Evolutionary conservation across 345 rosid species (phyloP).

Genomic region (Raphanus raphanistrum): DNA sequence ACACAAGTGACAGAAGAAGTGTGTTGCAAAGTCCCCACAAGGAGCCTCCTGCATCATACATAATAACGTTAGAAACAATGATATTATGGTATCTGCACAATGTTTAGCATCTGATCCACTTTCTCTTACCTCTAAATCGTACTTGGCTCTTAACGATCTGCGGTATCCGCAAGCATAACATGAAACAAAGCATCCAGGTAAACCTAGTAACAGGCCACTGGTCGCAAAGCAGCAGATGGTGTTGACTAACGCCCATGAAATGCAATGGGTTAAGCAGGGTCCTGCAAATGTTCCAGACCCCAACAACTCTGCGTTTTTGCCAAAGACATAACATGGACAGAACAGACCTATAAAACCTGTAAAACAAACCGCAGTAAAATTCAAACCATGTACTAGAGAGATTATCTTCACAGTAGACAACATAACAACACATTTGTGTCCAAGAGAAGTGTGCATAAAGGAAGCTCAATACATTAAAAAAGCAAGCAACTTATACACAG

Average conservation of each 20-base stretch:
- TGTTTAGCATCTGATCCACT: background rate
- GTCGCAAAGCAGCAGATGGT: constrained; percentile 67
- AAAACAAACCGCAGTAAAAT: constrained; percentile 20
- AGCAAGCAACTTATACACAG: background rate
- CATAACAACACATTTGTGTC: background rate
- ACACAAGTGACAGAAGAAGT: constrained; percentile 87
- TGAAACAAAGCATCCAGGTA: constrained; percentile 85
- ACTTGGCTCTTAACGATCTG: constrained; percentile 62
- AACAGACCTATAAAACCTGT: constrained; percentile 76
- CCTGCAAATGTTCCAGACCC: constrained; percentile 90
- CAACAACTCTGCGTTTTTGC: constrained; percentile 76
- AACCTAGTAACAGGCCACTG: constrained; percentile 65
- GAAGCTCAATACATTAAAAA: too few relatives aligned
- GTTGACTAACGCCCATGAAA: constrained; percentile 71
- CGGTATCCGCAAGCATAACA: constrained; percentile 89
- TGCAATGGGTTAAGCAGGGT: constrained; percentile 72
- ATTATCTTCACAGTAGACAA: background rate
- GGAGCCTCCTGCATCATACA: constrained; percentile 72
- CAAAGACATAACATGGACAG: constrained; percentile 85
- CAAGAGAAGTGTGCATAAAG: too few relatives aligned
- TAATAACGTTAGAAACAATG: background rate
- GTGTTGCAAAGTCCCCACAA: constrained; percentile 77
- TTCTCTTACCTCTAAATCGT: constrained; percentile 58
- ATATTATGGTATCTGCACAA: background rate
- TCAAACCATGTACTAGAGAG: background rate